Conservation (phyloP, 805 yeast genomes). For the Zygoascus flipseniorum region DNA sequence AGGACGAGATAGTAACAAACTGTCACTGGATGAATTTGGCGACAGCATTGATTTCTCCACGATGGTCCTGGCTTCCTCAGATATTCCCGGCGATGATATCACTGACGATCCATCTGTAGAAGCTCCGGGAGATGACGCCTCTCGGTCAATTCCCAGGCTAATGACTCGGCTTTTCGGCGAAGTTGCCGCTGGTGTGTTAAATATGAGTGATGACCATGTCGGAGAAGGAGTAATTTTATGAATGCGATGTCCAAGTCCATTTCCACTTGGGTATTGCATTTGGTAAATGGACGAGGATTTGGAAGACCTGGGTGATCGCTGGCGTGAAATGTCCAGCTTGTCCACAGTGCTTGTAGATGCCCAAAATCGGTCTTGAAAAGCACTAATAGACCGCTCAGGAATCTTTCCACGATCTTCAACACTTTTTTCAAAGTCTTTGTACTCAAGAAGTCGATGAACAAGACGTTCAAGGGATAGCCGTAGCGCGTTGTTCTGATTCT, state of each 20-base stretch:
- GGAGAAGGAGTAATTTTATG: neutral
- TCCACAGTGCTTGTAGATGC: neutral
- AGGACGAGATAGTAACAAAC: neutral
- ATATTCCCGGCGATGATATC: neutral
- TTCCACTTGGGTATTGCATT: neutral
- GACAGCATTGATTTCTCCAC: neutral
- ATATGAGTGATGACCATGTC: neutral
- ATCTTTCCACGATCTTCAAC: constrained; percentile 16
- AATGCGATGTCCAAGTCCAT: neutral
- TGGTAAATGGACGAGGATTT: neutral
- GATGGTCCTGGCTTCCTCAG: neutral
- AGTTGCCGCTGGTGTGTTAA: neutral
- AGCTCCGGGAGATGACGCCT: neutral
- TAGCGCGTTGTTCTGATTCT: constrained; percentile 27
- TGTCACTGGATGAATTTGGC: neutral
- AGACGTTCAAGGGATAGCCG: constrained; percentile 26
- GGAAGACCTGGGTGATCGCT: neutral
- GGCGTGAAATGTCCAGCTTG: neutral
- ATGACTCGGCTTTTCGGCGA: neutral
- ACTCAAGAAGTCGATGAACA: constrained; percentile 28
- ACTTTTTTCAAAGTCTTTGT: constrained; percentile 21
- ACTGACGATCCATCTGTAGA: neutral
- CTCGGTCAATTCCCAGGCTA: neutral
- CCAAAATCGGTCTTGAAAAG: constrained; percentile 12
- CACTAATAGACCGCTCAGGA: constrained; percentile 11